phyloP scores from a whole-genome alignment of 2,329 filamentous ascomycete genomes.

The Colletotrichum simmondsii region DNA sequence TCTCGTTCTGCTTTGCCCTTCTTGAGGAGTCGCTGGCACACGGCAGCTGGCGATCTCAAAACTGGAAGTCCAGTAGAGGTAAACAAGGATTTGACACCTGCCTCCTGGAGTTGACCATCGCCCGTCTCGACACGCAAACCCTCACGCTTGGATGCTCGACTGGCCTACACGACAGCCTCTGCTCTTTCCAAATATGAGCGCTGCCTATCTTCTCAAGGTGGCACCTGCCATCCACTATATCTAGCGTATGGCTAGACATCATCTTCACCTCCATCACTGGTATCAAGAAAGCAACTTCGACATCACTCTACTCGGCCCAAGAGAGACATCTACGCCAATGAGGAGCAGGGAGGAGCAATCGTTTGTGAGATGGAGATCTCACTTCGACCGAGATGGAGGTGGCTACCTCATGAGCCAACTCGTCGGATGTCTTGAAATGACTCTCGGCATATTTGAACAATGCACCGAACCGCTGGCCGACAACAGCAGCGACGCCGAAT shows the following conservation, averaged over 20 bases:
- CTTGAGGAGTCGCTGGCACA: not conserved
- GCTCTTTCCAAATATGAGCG: not conserved
- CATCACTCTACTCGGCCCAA: not conserved
- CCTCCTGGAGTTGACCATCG: not conserved
- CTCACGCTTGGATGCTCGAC: not conserved
- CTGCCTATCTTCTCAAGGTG: not conserved
- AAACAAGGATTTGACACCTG: not conserved
- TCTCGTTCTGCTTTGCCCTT: not conserved
- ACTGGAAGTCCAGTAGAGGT: not conserved
- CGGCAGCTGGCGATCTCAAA: not conserved
- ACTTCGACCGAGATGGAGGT: constrained; percentile 1
- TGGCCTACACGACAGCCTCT: not conserved
- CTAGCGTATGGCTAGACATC: not conserved
- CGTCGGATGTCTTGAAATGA: constrained; percentile 9
- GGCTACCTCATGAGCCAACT: not conserved
- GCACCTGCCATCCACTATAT: not conserved
- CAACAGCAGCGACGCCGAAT: not conserved
- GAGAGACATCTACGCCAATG: not conserved
- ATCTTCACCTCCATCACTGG: not conserved
- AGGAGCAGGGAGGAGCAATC: not conserved
- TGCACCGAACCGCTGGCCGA: not conserved
- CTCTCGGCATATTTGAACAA: constrained; percentile 17
- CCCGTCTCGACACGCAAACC: not conserved
- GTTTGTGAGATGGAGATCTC: not conserved
- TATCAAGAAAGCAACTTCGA: not conserved